Base-by-base conservation (phyloP, 345 rosid species). In the Toxicodendron radicans region DNA sequence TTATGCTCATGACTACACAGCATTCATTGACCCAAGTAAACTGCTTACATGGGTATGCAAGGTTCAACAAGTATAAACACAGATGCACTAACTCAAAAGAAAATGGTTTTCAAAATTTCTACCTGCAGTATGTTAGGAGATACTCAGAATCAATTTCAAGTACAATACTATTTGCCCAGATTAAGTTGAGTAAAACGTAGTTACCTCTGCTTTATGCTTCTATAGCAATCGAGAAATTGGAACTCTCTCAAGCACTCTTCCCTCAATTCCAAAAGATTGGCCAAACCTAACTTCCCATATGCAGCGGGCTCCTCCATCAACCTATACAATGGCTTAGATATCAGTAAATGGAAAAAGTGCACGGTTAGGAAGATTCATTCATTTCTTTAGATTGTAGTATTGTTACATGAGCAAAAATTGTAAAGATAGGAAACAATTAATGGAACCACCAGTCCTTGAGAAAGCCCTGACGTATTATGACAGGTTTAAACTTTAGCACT, bases 251-350 rank as follows among this genome's bases (percentile, higher is more conserved):
- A 78, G 78, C 98, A 95, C 74, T 95, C 99, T 88, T 95, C 99
- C 84, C 99, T 86, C 60, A 95, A 88, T 77, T 95, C 99, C 89
- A 95, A 89, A 24, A 95, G 99, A 84, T 95, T 93, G 68, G 99
- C 99, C 76, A 95, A 85, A 27, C 99, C 99, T 63, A 95, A 81
- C 84, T 95, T 93, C 56, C 99, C 98, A 85, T 93, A 95, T 66
- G 98, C 98, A 75, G 98, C 93, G 57, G 99, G 99, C 83, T 95
- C 99, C 80, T 95, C 97, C 90, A 91, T 95, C 87, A 95, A 83
- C 84, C 99, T 95, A 83, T 74, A 56, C 68, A 79, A 4, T 21
- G 66, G 58, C 56, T 67, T 75, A 62, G 62, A 70, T 73, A 17
- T 61, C 71, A 63, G 59, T 45, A 53, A 58, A 24, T 32, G 21